These are phyloP conservation scores for Vitis rupestris DNA, from an alignment of 164 flowering plant species.

Conservation along the genomic window DNA sequence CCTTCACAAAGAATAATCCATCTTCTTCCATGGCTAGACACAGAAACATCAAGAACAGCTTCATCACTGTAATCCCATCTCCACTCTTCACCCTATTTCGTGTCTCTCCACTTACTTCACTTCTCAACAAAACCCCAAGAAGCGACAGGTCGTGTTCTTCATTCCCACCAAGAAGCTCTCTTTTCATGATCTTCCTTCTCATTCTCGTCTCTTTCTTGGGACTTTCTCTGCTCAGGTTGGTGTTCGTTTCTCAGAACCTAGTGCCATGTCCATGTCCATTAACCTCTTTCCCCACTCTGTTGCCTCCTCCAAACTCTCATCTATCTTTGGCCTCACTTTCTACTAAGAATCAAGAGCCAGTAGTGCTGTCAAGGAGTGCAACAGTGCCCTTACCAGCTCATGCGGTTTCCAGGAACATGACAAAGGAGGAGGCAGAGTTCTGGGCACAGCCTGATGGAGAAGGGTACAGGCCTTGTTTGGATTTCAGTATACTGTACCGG, in stretches of 20 bases:
- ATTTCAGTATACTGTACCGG: slow-evolving; percentile 47
- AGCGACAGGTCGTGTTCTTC: slow-evolving; percentile 13
- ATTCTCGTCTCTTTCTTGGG: slow-evolving; percentile 31
- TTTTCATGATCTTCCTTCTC: slow-evolving; percentile 26
- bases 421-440: slow-evolving; percentile 46
- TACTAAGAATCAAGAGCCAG: slow-evolving; percentile 15
- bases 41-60: slow-evolving; percentile 32
- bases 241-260: slow-evolving; percentile 21
- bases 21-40: slow-evolving; percentile 32
- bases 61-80: slow-evolving; percentile 20
- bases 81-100: slow-evolving; percentile 24
- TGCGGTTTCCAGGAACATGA: slow-evolving; percentile 19
- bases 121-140: slow-evolving; percentile 25
- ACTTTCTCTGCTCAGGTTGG: slow-evolving; percentile 13
- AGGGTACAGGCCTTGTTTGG: slow-evolving; percentile 54
- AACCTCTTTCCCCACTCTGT: slow-evolving; percentile 6
- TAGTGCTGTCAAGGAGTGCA: slow-evolving; percentile 15
- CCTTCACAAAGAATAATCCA: background rate
- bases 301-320: slow-evolving; percentile 14
- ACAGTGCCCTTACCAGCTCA: slow-evolving; percentile 46
- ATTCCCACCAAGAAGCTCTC: slow-evolving; percentile 9
- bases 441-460: slow-evolving; percentile 59
- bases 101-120: slow-evolving; percentile 8
- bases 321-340: slow-evolving; percentile 23
- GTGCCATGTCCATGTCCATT: slow-evolving; percentile 16